Evolutionary conservation across 1,139 yeast genomes (phyloP).

Genomic region (Sugiyamaella xylanicola): DNA sequence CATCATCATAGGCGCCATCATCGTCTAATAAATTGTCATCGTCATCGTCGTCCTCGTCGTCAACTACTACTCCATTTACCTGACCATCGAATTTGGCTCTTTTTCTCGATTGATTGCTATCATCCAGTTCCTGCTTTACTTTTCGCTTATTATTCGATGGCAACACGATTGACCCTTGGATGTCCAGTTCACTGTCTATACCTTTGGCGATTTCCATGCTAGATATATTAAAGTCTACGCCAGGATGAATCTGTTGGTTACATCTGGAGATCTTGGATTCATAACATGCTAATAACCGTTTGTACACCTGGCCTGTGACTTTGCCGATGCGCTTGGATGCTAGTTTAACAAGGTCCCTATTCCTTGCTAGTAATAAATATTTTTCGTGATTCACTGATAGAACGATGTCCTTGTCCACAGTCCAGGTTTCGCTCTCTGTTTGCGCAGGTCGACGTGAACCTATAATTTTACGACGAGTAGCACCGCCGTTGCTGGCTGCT

Average conservation of each 20-base stretch:
- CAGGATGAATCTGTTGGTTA: conserved; percentile 33
- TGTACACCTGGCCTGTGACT: conserved; percentile 66
- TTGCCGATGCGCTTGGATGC: conserved; percentile 72
- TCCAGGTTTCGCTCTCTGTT: conserved; percentile 19
- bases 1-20: conserved; percentile 19
- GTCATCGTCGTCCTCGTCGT: conserved; percentile 16
- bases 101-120: conserved; percentile 20
- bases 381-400: conserved; percentile 67
- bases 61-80: conserved; percentile 34
- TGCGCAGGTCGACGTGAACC: conserved; percentile 1
- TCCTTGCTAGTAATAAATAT: conserved; percentile 67
- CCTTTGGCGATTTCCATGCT: conserved; percentile 39
- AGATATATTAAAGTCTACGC: conserved; percentile 39
- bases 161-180: conserved; percentile 32
- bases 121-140: conserved; percentile 18
- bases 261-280: conserved; percentile 48
- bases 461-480: conserved; percentile 1
- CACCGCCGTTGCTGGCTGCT: conserved; percentile 8
- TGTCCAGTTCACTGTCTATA: conserved; percentile 36
- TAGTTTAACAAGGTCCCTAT: conserved; percentile 61
- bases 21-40: conserved; percentile 36
- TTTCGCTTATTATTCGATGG: conserved; percentile 21
- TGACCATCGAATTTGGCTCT: conserved; percentile 34
- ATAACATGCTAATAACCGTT: conserved; percentile 55
- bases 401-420: conserved; percentile 46